These are phyloP conservation scores for Hypoxylon crocopeplum DNA, from an alignment of 495 filamentous ascomycete genomes.

Conservation along the genomic window DNA sequence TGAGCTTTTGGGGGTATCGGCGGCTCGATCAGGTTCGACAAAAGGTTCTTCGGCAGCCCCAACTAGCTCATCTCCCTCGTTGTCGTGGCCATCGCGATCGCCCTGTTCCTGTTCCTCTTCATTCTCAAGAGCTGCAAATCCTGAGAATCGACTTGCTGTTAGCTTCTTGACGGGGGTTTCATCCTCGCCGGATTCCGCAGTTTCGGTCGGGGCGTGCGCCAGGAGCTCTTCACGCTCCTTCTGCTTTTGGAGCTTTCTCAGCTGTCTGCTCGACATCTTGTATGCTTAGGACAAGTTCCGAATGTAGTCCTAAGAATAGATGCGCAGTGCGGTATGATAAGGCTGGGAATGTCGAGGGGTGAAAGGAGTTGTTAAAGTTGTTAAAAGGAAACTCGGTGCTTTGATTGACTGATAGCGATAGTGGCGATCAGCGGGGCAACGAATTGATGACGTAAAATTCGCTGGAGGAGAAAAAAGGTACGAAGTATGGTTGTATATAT, in stretches of 20 bases:
- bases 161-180: constrained; percentile 48
- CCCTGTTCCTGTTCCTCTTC: constrained; percentile 49
- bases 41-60: constrained; percentile 31
- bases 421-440: too few relatives aligned
- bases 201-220: constrained; percentile 31
- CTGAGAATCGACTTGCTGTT: constrained; percentile 54
- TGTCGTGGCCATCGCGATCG: constrained; percentile 52
- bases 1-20: constrained; percentile 51
- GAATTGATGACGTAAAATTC: too few relatives aligned
- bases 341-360: too few relatives aligned
- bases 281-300: background rate
- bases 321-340: too few relatives aligned
- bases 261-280: constrained; percentile 79
- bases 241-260: constrained; percentile 80
- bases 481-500: too few relatives aligned
- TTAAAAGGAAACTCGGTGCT: too few relatives aligned
- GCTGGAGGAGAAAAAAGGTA: too few relatives aligned
- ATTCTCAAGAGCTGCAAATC: constrained; percentile 56
- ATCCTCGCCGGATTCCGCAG: constrained; percentile 55
- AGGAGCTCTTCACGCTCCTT: constrained; percentile 56
- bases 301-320: background rate
- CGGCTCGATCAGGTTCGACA: constrained; percentile 54
- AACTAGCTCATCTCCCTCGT: constrained; percentile 52
- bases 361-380: too few relatives aligned
- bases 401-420: too few relatives aligned